phyloP scores from a whole-genome alignment of 441 rosid genomes.

The Corymbia calophylla region DNA sequence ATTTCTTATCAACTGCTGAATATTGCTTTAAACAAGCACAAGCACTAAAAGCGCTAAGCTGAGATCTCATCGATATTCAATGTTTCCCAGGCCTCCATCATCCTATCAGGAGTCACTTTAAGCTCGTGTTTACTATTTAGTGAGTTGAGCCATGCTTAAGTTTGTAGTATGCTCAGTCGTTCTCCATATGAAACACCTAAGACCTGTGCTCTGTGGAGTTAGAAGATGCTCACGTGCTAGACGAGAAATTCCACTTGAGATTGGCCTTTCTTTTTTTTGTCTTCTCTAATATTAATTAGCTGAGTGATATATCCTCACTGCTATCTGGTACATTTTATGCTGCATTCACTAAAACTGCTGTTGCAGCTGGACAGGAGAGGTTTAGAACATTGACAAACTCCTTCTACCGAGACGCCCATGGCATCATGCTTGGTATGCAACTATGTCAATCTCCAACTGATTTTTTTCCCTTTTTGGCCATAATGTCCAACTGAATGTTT shows the following conservation, averaged over 20 bases:
- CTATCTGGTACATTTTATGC: neutral
- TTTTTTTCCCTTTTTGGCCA: neutral
- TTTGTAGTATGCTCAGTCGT: neutral
- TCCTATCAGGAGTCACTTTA: neutral
- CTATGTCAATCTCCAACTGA: neutral
- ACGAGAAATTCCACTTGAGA: neutral
- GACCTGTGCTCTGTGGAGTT: neutral
- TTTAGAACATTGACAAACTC: conserved; percentile 95
- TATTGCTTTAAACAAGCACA: neutral
- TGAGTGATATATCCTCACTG: neutral
- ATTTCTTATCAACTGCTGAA: neutral
- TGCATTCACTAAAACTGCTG: conserved; percentile 4
- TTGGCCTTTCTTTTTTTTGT: neutral
- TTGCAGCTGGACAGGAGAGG: conserved; percentile 95
- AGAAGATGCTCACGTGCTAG: neutral
- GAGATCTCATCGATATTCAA: neutral
- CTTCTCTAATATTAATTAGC: neutral
- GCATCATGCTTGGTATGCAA: conserved; percentile 38
- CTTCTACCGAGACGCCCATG: conserved; percentile 95
- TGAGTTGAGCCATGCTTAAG: neutral
- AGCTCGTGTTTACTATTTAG: neutral
- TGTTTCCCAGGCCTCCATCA: neutral
- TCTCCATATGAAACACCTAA: neutral
- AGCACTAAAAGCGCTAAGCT: neutral
- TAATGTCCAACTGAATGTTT: neutral